Percentiles rank a stretch among this genome's conserved stretches.
phyloP scores from a whole-genome alignment of 169 alveolate genomes.

The Babesia caballi region DNA sequence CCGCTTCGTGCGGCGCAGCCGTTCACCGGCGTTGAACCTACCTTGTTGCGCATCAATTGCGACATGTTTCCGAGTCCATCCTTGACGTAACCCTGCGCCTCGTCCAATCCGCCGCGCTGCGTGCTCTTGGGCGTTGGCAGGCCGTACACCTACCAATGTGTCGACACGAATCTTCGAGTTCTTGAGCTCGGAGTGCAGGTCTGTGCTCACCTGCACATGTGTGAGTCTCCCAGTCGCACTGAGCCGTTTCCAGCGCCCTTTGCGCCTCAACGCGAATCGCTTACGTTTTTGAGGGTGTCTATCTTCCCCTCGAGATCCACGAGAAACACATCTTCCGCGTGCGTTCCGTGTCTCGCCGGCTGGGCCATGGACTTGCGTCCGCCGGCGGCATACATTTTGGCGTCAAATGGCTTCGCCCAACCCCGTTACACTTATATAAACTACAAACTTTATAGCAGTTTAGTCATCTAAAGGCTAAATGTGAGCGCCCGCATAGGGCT shows the following conservation, averaged over 20 bases:
- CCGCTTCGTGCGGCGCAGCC: too few species aligned
- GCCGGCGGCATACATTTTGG: slow-evolving; percentile 21
- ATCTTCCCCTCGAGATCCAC: slow-evolving; percentile 61
- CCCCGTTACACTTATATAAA: too few species aligned
- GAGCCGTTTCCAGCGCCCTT: not conserved
- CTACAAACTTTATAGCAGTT: not conserved
- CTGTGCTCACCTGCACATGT: slow-evolving; percentile 54
- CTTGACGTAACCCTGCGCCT: slow-evolving; percentile 44
- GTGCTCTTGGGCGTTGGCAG: not conserved
- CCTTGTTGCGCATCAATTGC: slow-evolving; percentile 32
- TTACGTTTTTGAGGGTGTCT: slow-evolving; percentile 51
- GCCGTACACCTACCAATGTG: slow-evolving; percentile 26
- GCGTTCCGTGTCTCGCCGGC: not conserved
- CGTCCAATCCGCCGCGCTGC: slow-evolving; percentile 56
- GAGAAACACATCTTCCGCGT: slow-evolving; percentile 47
- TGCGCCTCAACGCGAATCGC: not conserved
- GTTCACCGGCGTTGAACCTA: slow-evolving; percentile 1
- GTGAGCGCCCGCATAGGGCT: not conserved
- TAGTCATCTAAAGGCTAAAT: not conserved
- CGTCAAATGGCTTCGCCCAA: too few species aligned
- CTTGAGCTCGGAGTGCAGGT: slow-evolving; percentile 47
- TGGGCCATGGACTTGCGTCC: slow-evolving; percentile 26
- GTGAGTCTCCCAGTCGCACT: not conserved
- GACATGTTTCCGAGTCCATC: slow-evolving; percentile 51
- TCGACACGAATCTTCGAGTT: slow-evolving; percentile 34